Evolutionary conservation across 2,329 filamentous ascomycete species (phyloP).

Genomic region (Bretziella fagacearum): DNA sequence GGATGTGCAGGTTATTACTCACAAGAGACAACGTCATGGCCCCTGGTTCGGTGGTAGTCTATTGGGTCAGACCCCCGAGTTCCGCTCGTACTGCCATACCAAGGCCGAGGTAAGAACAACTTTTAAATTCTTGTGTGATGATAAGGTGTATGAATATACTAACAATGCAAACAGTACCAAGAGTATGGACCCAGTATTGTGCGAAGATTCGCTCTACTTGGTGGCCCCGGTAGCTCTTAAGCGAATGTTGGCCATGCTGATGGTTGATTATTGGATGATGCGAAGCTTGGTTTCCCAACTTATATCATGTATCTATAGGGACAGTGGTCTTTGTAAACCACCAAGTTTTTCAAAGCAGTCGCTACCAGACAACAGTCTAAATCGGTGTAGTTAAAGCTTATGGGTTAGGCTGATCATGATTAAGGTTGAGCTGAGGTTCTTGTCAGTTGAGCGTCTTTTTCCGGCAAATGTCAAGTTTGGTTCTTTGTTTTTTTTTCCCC

Average conservation of each 20-base stretch:
- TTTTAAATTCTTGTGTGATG: not conserved
- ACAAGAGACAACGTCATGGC: constrained; percentile 92
- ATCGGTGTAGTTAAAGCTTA: no score
- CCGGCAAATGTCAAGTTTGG: constrained; percentile 12
- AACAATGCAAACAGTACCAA: constrained; percentile 47
- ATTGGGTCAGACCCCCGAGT: constrained; percentile 92
- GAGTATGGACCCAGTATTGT: constrained; percentile 95
- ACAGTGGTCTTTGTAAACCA: not conserved
- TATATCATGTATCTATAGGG: not conserved
- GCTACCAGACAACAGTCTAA: not conserved
- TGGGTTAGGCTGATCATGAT: no score
- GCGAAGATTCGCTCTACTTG: constrained; percentile 79
- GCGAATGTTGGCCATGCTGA: no score
- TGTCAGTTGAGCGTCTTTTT: constrained; percentile 12
- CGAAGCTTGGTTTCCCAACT: no score
- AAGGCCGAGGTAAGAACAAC: constrained; percentile 46
- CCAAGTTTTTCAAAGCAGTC: not conserved
- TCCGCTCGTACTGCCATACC: constrained; percentile 96
- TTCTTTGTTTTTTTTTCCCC: constrained; percentile 3
- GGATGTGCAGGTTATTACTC: constrained; percentile 91
- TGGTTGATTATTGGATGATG: no score
- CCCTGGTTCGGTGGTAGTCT: constrained; percentile 98
- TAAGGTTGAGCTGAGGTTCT: constrained; percentile 10
- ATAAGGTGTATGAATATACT: constrained; percentile 15
- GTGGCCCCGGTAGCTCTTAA: constrained; percentile 72